Conservation (phyloP, 2,329 filamentous ascomycete species). For the Leptosphaerulina australis region DNA sequence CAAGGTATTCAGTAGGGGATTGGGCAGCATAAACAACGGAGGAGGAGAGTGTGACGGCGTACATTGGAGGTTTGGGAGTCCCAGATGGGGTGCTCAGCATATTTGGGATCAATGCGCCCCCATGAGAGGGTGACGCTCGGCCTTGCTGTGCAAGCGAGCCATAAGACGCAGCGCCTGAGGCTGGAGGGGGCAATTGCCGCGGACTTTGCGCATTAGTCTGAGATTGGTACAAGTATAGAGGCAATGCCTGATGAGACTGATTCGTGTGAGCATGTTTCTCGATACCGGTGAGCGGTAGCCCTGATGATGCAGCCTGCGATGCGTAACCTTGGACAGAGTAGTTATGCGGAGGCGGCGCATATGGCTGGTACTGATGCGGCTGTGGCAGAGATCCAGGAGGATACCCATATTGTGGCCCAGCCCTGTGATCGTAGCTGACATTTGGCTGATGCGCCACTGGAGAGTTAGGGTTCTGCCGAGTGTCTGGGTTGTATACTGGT, state of each 20-base stretch:
- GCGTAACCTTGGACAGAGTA: slow-evolving; percentile 35
- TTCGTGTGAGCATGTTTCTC: slow-evolving; percentile 38
- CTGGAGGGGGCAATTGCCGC: slow-evolving; percentile 27
- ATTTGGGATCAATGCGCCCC: slow-evolving; percentile 42
- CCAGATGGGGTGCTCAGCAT: slow-evolving; percentile 38
- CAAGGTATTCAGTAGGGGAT: slow-evolving; percentile 48
- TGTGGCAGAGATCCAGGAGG: slow-evolving; percentile 26
- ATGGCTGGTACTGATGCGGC: slow-evolving; percentile 35
- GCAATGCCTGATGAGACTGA: slow-evolving; percentile 26
- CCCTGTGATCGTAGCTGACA: slow-evolving; percentile 43
- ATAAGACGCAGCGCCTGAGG: slow-evolving; percentile 22
- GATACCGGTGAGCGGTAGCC: slow-evolving; percentile 29
- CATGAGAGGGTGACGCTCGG: slow-evolving; percentile 26
- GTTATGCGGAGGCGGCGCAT: slow-evolving; percentile 34
- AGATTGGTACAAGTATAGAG: slow-evolving; percentile 35
- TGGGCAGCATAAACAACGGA: slow-evolving; percentile 47
- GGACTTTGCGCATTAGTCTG: slow-evolving; percentile 19
- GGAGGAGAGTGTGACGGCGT: slow-evolving; percentile 45
- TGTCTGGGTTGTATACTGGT: slow-evolving; percentile 43
- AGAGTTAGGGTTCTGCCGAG: slow-evolving; percentile 46
- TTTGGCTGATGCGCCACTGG: slow-evolving; percentile 49
- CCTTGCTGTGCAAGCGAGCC: slow-evolving; percentile 23
- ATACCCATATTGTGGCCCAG: slow-evolving; percentile 34
- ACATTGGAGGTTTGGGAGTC: slow-evolving; percentile 47
- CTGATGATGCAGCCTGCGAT: slow-evolving; percentile 28